Evolutionary conservation across 2,329 filamentous ascomycete genomes (phyloP).

Genomic region (Arthrobotrys conoides): DNA sequence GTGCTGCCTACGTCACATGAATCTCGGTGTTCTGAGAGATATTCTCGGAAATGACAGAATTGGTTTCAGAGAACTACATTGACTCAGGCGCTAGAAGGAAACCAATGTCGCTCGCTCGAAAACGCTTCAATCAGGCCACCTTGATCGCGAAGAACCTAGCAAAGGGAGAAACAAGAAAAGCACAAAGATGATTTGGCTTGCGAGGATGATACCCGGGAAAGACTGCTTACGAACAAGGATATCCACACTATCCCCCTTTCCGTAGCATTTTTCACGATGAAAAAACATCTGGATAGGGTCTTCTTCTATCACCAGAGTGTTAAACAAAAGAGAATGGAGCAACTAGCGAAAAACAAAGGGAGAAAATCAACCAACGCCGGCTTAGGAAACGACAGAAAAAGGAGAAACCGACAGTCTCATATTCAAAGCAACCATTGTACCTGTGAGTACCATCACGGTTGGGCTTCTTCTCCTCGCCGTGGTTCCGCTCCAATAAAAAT

Average conservation of each 20-base stretch:
- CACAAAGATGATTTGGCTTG: neutral
- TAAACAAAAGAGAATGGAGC: neutral
- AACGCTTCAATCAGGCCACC: slow-evolving; percentile 8
- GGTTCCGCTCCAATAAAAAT: too few species aligned
- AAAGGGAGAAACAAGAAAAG: slow-evolving; percentile 3
- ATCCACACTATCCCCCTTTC: neutral
- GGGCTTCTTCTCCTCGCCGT: too few species aligned
- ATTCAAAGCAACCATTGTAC: neutral
- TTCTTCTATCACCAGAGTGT: neutral
- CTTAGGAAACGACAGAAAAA: neutral
- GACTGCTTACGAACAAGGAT: neutral
- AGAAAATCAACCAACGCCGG: neutral
- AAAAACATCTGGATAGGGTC: neutral
- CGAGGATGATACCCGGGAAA: neutral
- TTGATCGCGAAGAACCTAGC: neutral
- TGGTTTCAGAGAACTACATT: neutral
- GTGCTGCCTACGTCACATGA: neutral
- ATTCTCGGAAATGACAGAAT: slow-evolving; percentile 3
- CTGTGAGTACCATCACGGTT: too few species aligned
- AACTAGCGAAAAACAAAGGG: neutral
- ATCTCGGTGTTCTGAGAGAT: slow-evolving; percentile 5
- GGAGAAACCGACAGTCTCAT: too few species aligned
- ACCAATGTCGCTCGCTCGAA: slow-evolving; percentile 19
- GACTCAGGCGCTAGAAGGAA: slow-evolving; percentile 22
- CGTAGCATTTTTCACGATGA: neutral